Evolutionary conservation across 306 rosid species (phyloP), one percentile per base, ranked within the genome.

Genomic region (Hippophae tibetana): DNA sequence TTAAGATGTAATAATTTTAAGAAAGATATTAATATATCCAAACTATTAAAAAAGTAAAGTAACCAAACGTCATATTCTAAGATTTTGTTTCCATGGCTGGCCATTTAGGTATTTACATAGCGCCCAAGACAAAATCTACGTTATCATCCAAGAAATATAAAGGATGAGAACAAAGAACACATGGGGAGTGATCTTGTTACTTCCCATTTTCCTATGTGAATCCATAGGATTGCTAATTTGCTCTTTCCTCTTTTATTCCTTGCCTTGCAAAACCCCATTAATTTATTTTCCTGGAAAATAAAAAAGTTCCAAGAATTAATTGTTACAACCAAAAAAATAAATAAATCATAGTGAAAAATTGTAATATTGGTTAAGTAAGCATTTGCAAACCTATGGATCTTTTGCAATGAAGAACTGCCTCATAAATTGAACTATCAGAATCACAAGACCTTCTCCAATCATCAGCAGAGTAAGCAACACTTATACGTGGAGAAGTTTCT

Each of bases 351-450:
- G 38, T 31, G 38, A 31, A 31, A 31, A 31, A 31, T 18, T 31
- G 38, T 31, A 31, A 31, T 31, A 18, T 31, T 31, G 38, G 38
- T 31, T 31, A 31, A 31, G 38, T 31, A 31, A 31, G 2, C 3
- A 31, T 45, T 2, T 42, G 23, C 74, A 50, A 72, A 92, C 99
- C 95, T 63, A 85, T 85, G 38, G 99, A 92, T 76, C 90, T 85
- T 72, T 92, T 92, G 90, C 99, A 92, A 69, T 92, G 96, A 18
- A 88, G 96, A 73, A 92, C 96, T 47, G 99, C 99, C 74, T 92
- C 99, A 71, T 92, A 82, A 61, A 92, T 92, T 65, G 99, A 92
- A 79, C 81, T 80, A 68, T 92, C 99, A 13, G 96, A 88, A 76
- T 92, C 99, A 73, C 96, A 92, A 23, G 96, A 92, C 75, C 68